Evolutionary conservation across 208 protist genomes (phyloP), one percentile per base, ranked within the genome.

Genomic region (Trypanosoma avium): DNA sequence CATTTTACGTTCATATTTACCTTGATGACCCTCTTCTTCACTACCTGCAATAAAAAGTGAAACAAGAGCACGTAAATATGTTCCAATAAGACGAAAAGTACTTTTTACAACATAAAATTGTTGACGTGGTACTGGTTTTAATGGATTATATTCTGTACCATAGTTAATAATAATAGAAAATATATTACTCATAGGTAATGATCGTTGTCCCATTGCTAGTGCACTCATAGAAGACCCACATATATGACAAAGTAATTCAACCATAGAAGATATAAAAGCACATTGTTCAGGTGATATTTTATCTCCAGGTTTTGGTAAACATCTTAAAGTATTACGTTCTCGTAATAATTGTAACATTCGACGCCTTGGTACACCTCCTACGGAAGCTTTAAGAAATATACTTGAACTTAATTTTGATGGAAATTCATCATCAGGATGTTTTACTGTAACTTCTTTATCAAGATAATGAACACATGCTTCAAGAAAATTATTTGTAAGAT

Each of bases 191-290:
- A 76, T 62, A 1, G 79, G 81, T 46, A 92, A 71, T 61, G 82
- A 72, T 19, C 69, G 59, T 35, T 81, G 82, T 8, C 81, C 82
- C 45, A 93, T 70, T 9, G 74, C 81, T 38, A 89, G 59, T 43
- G 86, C 82, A 60, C 75, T 84, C 33, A 76, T 74, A 40, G 70
- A 45, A 1, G 70, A 66, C 57, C 77, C 75, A 64, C 86, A 90
- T 22, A 90, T 76, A 59, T 78, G 79, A 62, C 86, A 93, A 21
- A 93, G 60, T 13, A 93, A 60, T 65, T 89, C 82, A 58, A 90
- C 75, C 30, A 93, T 73, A 2, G 77, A 72, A 0, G 81, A 74
- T 27, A 62, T 86, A 69, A 93, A 93, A 24, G 62, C 50, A 19
- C 85, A 61, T 61, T 82, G 67, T 10, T 47, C 62, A 9, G 57